phyloP scores from a whole-genome alignment of 2,329 filamentous ascomycete species.

The Nemania serpens region DNA sequence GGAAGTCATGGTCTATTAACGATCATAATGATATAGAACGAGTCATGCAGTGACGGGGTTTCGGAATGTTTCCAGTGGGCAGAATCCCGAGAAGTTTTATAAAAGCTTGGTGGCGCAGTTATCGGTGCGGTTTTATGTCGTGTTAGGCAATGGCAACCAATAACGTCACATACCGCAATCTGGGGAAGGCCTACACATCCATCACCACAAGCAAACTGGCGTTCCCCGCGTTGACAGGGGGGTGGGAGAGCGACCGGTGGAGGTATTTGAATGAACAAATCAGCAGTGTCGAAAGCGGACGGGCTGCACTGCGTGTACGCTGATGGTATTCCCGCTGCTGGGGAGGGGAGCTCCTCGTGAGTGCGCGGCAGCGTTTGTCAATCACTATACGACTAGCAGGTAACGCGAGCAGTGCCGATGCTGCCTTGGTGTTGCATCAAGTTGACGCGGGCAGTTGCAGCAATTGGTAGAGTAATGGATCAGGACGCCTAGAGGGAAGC shows the following conservation, averaged over 20 bases:
- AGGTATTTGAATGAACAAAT: slow-evolving; percentile 14
- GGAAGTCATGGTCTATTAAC: slow-evolving; percentile 49
- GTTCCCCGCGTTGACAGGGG: slow-evolving; percentile 21
- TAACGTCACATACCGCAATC: slow-evolving; percentile 35
- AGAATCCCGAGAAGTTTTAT: slow-evolving; percentile 22
- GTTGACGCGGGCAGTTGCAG: background rate
- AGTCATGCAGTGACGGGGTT: slow-evolving; percentile 25
- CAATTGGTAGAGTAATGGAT: slow-evolving; percentile 5
- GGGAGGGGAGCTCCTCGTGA: slow-evolving; percentile 8
- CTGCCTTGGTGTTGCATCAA: slow-evolving; percentile 13
- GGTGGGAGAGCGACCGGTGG: slow-evolving; percentile 2
- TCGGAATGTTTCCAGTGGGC: slow-evolving; percentile 23
- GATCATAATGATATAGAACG: slow-evolving; percentile 32
- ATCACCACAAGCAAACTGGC: slow-evolving; percentile 20
- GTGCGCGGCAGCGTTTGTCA: slow-evolving; percentile 10
- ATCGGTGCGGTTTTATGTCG: slow-evolving; percentile 29
- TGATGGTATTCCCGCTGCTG: slow-evolving; percentile 2
- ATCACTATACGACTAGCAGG: slow-evolving; percentile 22
- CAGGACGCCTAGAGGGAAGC: slow-evolving; percentile 17
- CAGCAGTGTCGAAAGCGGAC: slow-evolving; percentile 8
- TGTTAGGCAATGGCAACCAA: slow-evolving; percentile 31
- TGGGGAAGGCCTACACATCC: slow-evolving; percentile 32
- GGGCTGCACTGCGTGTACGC: slow-evolving; percentile 1
- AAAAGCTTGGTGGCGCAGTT: slow-evolving; percentile 31
- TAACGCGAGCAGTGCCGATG: slow-evolving; percentile 13